phyloP scores from a whole-genome alignment of 2,329 filamentous ascomycete genomes.

The Neofusicoccum laricinum region DNA sequence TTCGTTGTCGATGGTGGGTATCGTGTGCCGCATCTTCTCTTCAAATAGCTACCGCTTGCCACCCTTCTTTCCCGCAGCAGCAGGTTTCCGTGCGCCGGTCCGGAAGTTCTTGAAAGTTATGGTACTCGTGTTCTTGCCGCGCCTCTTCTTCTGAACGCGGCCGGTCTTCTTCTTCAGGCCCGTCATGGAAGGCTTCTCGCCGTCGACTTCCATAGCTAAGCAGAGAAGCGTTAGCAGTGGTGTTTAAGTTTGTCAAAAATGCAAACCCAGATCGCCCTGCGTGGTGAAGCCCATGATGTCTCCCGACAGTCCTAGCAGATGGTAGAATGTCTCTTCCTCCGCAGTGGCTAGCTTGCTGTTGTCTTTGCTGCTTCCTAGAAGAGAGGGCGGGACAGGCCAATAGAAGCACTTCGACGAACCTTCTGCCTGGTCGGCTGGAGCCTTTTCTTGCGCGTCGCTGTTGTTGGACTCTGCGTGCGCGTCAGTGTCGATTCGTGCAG shows the following conservation, averaged over 20 bases:
- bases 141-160: conserved; percentile 32
- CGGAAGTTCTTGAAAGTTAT: conserved; percentile 32
- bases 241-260: conserved; percentile 32
- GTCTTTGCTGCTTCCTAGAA: conserved; percentile 2
- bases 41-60: conserved; percentile 10
- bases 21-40: neutral
- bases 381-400: conserved; percentile 17
- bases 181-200: conserved; percentile 20
- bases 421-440: conserved; percentile 18
- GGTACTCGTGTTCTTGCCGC: conserved; percentile 38
- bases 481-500: neutral
- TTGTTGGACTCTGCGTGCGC: conserved; percentile 6
- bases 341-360: conserved; percentile 1
- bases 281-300: conserved; percentile 39
- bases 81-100: conserved; percentile 12
- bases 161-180: conserved; percentile 32
- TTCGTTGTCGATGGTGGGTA: neutral
- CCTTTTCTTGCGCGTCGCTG: conserved; percentile 8
- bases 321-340: conserved; percentile 34
- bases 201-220: conserved; percentile 41
- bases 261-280: conserved; percentile 34
- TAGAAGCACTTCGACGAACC: conserved; percentile 19
- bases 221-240: conserved; percentile 30
- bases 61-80: conserved; percentile 6
- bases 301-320: conserved; percentile 37